Base-by-base conservation (phyloP, 2,329 filamentous ascomycete species). In the Calonectria multiphialidica region DNA sequence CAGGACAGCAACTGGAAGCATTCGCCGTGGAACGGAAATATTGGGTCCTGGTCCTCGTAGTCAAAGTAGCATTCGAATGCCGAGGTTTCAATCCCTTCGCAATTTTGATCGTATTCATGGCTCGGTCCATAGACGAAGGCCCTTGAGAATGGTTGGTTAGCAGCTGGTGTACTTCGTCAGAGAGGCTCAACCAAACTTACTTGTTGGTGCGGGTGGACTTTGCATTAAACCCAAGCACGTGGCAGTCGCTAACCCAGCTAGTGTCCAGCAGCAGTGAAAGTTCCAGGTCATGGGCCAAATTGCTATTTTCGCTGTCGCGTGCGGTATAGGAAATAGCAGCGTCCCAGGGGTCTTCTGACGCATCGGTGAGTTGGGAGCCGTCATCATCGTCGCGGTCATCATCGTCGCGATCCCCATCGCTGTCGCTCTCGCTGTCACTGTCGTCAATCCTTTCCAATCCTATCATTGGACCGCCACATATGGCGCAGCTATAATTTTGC, bases 11-110 rank as follows among this genome's bases (percentile, higher is more conserved):
- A 42, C 23, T 47, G 9, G n/a, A 33, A 64, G 18, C 61, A 64
- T 23, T 44, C 21, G 40, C 61, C 45, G 18, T 64, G 61, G 28
- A 64, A 64, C 5, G 61, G 61, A 49, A 64, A 64, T 5, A 64
- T 42, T 23, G 61, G 61, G 28, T 64, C 44, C 10, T 25, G 15
- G 18, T 44, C 23, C 5, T 49, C 21, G 44, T 47, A 40, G 49
- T 47, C 40, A 15, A 7, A n/a, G 28, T 50, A 64, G 23, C 42
- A 64, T 13, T 40, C 25, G 42, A 37, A 30, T 45, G 6, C 42
- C 13, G 42, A 5, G 13, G 33, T 16, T 18, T 28, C 4, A 15
- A 42, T 13, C 16, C 37, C 21, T 4, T 44, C 21, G 30, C 30
- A 47, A 25, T 64, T 64, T 16, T 64, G 35, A 13, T 30, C 21